Base-by-base conservation (phyloP, 2,329 filamentous ascomycete genomes). In the Sphaerulina vaccinii region DNA sequence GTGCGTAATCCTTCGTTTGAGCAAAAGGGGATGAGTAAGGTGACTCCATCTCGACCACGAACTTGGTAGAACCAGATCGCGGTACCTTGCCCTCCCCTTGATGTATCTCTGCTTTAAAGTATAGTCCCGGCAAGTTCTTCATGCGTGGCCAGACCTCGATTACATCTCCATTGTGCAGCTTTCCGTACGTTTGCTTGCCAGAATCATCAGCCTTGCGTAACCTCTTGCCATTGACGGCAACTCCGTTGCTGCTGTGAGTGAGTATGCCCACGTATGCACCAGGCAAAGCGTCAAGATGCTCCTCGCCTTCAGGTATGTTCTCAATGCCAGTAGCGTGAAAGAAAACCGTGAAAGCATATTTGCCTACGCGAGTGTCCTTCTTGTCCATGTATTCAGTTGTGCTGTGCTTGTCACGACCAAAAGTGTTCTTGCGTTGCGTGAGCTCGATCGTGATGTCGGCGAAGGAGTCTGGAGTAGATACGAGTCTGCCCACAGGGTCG, bases 311-410 rank as follows among this genome's bases (percentile, higher is more conserved):
- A 8, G 70, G 79, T 29, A 75, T 74, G 45, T 76, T 76, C 51
- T 88, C 85, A 52, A 85, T 85, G 9, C 81, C 81, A 0, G 84
- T 79, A 49, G 81, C 84, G 79, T 86, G 90, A 23, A 93, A 81
- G 27, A 89, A 76, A 32, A 96, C 75, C 62, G 88, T 86, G 61
- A 96, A 83, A 0, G 88, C 90, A 57, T 85, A 85, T 65, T 92
- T 92, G 1, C 91, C 89, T 29, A 97, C 82, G 13, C 84, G 85
- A 2, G 76, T 79, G 59, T 96, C 89, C 19, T 74, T 72, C 23
- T 70, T 73, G 41, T 84, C 75, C 1, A 79, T 70, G 62, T 90
- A 88, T 2, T 84, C 75, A 23, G 84, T 71, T 0, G 86, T 92
- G 62, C 90, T 91, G 16, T 79, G 75, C 1, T 71, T 74, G 0